phyloP scores from a whole-genome alignment of 176 grass and related monocot species.

The Avena eriantha region DNA sequence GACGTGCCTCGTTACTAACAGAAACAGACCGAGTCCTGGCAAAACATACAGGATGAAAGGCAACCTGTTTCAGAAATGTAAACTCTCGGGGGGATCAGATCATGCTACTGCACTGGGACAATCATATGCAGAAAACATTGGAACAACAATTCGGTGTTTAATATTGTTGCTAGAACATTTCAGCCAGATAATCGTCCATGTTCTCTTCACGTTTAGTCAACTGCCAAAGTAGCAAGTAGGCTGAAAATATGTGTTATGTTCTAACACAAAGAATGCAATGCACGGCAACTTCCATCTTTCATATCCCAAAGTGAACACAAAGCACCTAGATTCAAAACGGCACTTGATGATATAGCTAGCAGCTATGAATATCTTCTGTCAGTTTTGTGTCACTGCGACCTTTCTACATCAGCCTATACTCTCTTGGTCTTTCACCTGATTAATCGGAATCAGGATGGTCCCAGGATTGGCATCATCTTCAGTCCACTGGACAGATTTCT shows the following conservation, averaged over 20 bases:
- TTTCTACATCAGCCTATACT: conserved; percentile 37
- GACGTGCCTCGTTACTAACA: background rate
- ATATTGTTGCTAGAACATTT: background rate
- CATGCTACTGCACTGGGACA: background rate
- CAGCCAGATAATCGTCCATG: background rate
- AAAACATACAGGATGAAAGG: background rate
- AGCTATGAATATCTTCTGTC: conserved; percentile 38
- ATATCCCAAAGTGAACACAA: conserved; percentile 28
- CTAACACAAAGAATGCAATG: conserved; percentile 33
- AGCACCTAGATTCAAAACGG: conserved; percentile 23
- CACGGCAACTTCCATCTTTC: background rate
- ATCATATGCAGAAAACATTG: background rate
- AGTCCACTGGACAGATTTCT: conserved; percentile 68
- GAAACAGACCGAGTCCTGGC: background rate
- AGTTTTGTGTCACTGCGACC: conserved; percentile 3
- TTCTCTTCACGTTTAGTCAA: background rate
- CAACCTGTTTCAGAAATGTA: background rate
- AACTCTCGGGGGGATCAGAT: background rate
- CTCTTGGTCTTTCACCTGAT: conserved; percentile 55
- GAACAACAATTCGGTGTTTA: background rate
- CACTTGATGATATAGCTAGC: background rate
- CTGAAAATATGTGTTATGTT: background rate
- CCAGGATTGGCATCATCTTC: conserved; percentile 60
- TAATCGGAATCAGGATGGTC: conserved; percentile 65
- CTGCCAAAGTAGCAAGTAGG: background rate